phyloP scores from a whole-genome alignment of 768 basidiomycete species.

The Russula sp. region DNA sequence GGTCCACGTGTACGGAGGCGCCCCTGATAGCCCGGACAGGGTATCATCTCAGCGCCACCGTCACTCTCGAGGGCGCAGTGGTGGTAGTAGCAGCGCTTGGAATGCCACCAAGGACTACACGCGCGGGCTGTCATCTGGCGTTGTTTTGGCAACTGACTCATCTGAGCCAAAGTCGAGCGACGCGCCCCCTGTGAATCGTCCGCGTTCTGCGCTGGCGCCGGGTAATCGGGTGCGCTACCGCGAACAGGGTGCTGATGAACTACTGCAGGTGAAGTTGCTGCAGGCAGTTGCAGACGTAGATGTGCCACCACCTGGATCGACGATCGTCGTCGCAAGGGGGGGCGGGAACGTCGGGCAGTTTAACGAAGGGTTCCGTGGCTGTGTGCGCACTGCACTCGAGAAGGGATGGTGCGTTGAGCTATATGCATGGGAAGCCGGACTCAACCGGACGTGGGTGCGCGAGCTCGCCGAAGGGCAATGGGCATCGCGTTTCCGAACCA shows the following conservation, averaged over 20 bases:
- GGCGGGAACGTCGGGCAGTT: slow-evolving; percentile 92
- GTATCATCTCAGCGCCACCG: slow-evolving; percentile 29
- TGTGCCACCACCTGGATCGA: slow-evolving; percentile 53
- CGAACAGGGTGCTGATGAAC: slow-evolving; percentile 93
- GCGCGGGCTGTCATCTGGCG: slow-evolving; percentile 21
- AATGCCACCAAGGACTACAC: slow-evolving; percentile 21
- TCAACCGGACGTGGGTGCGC: slow-evolving; percentile 71
- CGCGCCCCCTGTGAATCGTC: slow-evolving; percentile 19
- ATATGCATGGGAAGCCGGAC: slow-evolving; percentile 82
- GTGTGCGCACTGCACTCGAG: slow-evolving; percentile 76
- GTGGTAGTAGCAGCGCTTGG: slow-evolving; percentile 20
- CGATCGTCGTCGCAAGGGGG: slow-evolving; percentile 88
- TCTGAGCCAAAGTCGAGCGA: slow-evolving; percentile 26
- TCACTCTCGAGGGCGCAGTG: slow-evolving; percentile 19
- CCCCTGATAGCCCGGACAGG: slow-evolving; percentile 61
- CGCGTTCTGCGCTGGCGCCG: slow-evolving; percentile 21
- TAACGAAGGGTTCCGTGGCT: slow-evolving; percentile 87
- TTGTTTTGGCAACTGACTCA: slow-evolving; percentile 26
- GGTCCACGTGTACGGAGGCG: slow-evolving; percentile 59
- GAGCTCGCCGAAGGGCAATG: slow-evolving; percentile 47
- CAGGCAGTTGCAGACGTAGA: slow-evolving; percentile 74
- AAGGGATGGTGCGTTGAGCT: slow-evolving; percentile 94
- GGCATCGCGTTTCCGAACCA: slow-evolving; percentile 28
- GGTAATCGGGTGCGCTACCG: slow-evolving; percentile 52
- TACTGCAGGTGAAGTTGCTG: slow-evolving; percentile 87